Base-by-base conservation (phyloP, 2,329 filamentous ascomycete genomes). In the Lojkania enalia region DNA sequence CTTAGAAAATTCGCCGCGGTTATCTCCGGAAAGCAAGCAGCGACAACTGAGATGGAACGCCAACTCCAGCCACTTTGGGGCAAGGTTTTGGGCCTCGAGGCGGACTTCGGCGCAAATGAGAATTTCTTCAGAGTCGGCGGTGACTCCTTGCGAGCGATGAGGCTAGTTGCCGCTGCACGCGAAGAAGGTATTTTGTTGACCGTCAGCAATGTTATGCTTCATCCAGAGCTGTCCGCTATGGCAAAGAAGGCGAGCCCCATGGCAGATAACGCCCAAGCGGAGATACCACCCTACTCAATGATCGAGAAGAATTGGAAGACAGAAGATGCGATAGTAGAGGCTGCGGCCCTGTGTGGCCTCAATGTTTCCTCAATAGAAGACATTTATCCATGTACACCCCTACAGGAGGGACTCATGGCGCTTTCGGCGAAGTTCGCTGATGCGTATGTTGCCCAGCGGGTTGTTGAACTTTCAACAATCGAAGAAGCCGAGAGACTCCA, bases 121-220 rank as follows among this genome's bases (percentile, higher is more conserved):
- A 69, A 67, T 46, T 79, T 79, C 58, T 62, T 78, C 31, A 73
- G 67, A 20, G 63, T 78, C 33, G 75, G 76, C 20, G 76, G 76
- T 23, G 76, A 79, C 41, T 78, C 76, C 0, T 70, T 78, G 39
- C 70, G 74, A 27, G 76, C 76, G 0, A 78, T 79, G 72, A 81
- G 79, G 58, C 67, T 85, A 0, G 81, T 83, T 0, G 73, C 78
- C 9, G 76, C 78, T 41, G 74, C 78, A 2, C 70, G 80, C 16
- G 67, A 71, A 2, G 72, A 75, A 18, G 75, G 74, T 0, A 60
- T 80, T 38, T 67, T 70, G 5, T 55, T 84, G 18, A 78, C 74
- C 1, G 81, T 84, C 1, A 76, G 77, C 2, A 74, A 80, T 19
- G 77, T 83, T 43, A 83, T 85, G 66, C 67, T 63, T 14, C 63